These are phyloP conservation scores for Arthrobotrys iridis DNA, from an alignment of 2,329 filamentous ascomycete species.

Conservation along the genomic window DNA sequence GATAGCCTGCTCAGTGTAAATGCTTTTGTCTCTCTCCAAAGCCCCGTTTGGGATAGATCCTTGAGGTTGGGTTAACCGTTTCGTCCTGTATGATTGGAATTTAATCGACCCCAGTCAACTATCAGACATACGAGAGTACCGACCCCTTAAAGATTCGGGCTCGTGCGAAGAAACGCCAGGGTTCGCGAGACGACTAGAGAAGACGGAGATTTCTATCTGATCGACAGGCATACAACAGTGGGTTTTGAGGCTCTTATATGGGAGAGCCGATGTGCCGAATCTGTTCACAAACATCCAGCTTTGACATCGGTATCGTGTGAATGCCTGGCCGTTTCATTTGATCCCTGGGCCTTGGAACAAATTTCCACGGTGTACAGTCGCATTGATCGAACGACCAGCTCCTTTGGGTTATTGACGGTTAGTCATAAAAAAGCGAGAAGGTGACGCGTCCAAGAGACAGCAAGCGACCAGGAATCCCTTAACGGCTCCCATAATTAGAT, in stretches of 20 bases:
- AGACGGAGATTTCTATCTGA: not conserved
- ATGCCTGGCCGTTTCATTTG: not conserved
- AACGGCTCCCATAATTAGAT: slow-evolving; percentile 1
- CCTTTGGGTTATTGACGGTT: not conserved
- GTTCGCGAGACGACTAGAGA: too few species aligned
- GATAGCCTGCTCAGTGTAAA: too few species aligned
- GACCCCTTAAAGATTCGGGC: not conserved
- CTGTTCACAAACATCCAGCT: not conserved
- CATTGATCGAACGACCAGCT: not conserved
- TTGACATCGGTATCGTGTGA: not conserved
- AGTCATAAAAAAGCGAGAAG: slow-evolving; percentile 1
- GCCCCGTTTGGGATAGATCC: not conserved
- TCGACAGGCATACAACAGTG: not conserved
- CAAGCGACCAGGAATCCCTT: not conserved
- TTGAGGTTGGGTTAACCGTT: not conserved
- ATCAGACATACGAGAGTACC: not conserved
- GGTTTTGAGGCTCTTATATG: not conserved
- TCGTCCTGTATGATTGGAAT: not conserved
- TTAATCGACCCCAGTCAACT: not conserved
- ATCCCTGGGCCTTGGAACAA: not conserved
- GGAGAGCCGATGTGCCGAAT: not conserved
- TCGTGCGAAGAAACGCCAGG: not conserved
- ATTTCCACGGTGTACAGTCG: not conserved
- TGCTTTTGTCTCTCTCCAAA: not conserved
- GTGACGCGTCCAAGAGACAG: slow-evolving; percentile 9